Percentiles rank a stretch among this genome's conserved stretches.
phyloP scores from a whole-genome alignment of 106 monocot genomes.

The Alisma plantagoaquatica region DNA sequence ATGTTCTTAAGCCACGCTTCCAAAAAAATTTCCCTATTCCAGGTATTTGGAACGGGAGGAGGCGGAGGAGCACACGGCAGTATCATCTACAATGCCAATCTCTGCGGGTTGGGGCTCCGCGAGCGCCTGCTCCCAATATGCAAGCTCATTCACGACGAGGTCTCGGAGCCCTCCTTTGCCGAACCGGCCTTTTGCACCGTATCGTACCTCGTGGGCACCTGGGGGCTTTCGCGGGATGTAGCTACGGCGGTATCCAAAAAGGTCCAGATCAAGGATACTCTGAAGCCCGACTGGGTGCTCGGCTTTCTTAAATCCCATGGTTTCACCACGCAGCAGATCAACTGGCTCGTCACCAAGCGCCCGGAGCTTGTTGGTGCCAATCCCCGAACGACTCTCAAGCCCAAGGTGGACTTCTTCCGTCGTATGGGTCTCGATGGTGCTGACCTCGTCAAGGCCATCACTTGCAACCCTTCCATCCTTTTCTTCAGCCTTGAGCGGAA shows the following conservation, averaged over 20 bases:
- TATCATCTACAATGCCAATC: too few relatives aligned
- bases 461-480: conserved; percentile 9
- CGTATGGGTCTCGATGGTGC: conserved; percentile 13
- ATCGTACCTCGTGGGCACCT: conserved; percentile 26
- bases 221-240: conserved; percentile 14
- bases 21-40: too few relatives aligned
- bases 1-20: too few relatives aligned
- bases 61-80: too few relatives aligned
- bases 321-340: conserved; percentile 22
- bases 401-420: conserved; percentile 39
- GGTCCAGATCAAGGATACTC: conserved; percentile 2
- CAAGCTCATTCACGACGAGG: too few relatives aligned
- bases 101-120: too few relatives aligned
- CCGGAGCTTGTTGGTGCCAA: conserved; percentile 7
- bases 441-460: conserved; percentile 14
- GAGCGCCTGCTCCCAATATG: too few relatives aligned
- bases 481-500: conserved; percentile 9
- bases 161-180: too few relatives aligned
- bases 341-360: conserved; percentile 6
- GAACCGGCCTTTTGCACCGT: too few relatives aligned
- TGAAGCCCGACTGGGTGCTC: conserved; percentile 11
- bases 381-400: conserved; percentile 6
- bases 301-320: conserved; percentile 11
- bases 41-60: too few relatives aligned
- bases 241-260: conserved; percentile 3